Conservation (phyloP, 352 stramenopile genomes). For the Globisporangium ultimum region DNA sequence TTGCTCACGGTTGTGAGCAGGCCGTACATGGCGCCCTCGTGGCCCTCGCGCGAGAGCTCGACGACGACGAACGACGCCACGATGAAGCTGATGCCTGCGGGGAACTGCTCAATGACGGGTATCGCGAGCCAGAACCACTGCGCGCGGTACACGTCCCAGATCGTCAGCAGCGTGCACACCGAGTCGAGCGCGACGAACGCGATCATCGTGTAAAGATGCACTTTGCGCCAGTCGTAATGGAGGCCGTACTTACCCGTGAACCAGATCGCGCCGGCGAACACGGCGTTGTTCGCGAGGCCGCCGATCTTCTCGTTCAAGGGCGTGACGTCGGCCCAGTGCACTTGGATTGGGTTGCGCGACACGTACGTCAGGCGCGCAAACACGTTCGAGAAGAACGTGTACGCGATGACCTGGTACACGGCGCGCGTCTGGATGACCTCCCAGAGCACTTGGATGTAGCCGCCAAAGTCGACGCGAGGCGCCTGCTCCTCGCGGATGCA, state of each 20-base stretch:
- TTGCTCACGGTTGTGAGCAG: constrained; percentile 65
- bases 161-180: constrained; percentile 32
- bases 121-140: constrained; percentile 52
- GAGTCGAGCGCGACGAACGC: constrained; percentile 35
- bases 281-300: constrained; percentile 24
- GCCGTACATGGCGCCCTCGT: constrained; percentile 64
- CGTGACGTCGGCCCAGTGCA: constrained; percentile 37
- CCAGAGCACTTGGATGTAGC: constrained; percentile 14
- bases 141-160: constrained; percentile 46
- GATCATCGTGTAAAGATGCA: constrained; percentile 28
- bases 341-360: constrained; percentile 33
- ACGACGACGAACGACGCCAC: constrained; percentile 56
- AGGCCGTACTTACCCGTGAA: constrained; percentile 49
- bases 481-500: constrained; percentile 20
- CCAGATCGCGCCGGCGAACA: constrained; percentile 32
- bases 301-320: constrained; percentile 38
- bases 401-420: constrained; percentile 28
- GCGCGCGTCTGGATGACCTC: constrained; percentile 19
- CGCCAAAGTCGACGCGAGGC: constrained; percentile 9
- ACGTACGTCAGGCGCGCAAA: constrained; percentile 14
- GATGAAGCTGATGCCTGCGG: constrained; percentile 49
- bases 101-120: constrained; percentile 45
- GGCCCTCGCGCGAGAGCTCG: constrained; percentile 48
- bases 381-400: constrained; percentile 22
- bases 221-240: constrained; percentile 54